These are phyloP conservation scores for Hypoxylon sp. DNA, from an alignment of 2,329 filamentous ascomycete species.

Conservation along the genomic window DNA sequence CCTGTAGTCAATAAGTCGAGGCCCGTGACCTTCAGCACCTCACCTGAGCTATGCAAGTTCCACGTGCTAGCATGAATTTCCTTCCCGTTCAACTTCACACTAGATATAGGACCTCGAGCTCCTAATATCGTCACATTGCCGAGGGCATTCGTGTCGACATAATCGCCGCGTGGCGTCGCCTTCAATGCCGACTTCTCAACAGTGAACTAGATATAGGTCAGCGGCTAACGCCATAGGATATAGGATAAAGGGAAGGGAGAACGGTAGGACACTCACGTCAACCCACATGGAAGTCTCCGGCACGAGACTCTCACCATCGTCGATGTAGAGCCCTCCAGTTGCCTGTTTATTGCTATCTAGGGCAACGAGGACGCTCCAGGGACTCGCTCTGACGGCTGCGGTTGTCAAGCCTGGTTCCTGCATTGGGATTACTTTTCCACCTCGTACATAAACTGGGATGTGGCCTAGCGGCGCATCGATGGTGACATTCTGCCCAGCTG, in stretches of 20 bases:
- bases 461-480: conserved; percentile 69
- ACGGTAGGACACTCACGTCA: conserved; percentile 54
- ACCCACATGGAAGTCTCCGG: conserved; percentile 71
- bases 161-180: conserved; percentile 66
- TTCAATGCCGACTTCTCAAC: conserved; percentile 62
- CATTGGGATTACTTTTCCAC: conserved; percentile 76
- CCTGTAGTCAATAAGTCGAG: conserved; percentile 63
- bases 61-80: conserved; percentile 60
- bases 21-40: conserved; percentile 65
- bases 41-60: conserved; percentile 62
- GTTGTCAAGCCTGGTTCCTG: conserved; percentile 80
- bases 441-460: conserved; percentile 80
- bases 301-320: conserved; percentile 78
- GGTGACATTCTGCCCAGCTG: conserved; percentile 58
- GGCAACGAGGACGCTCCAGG: conserved; percentile 77
- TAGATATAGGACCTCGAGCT: conserved; percentile 57
- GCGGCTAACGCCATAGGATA: background rate
- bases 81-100: conserved; percentile 68
- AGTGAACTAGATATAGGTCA: conserved; percentile 57
- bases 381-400: conserved; percentile 70
- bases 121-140: conserved; percentile 76
- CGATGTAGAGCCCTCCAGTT: conserved; percentile 75
- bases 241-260: background rate
- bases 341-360: conserved; percentile 70
- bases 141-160: conserved; percentile 69